Evolutionary conservation across 1,139 yeast species (phyloP), one percentile per base, ranked within the genome.

Genomic region (Kluyveromyces sp.): DNA sequence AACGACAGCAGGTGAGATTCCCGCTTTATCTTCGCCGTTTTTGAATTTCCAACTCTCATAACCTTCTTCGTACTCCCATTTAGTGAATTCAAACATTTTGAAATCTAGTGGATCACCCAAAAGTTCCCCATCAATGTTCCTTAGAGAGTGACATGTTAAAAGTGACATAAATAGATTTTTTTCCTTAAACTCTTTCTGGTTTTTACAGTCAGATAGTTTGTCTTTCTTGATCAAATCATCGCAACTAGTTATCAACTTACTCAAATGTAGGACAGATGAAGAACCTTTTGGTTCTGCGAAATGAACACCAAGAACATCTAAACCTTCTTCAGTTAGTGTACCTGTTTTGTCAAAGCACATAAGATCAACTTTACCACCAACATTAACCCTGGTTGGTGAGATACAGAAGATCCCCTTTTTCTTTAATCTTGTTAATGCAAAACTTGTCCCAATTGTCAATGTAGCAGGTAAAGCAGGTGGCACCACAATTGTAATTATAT

Each of bases 401-500:
- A 89, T 92, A 64, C 98, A 94, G 58, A 81, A 92, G 4, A 94
- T 83, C 41, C 78, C 71, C 51, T 75, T 75, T 49, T 74, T 70
- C 51, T 87, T 80, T 52, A 94, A 71, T 52, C 98, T 73, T 33
- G 79, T 74, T 36, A 94, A 69, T 0, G 98, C 95, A 69, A 94
- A 89, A 51, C 92, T 88, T 0, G 97, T 89, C 32, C 98, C 98
- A 52, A 94, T 92, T 0, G 98, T 89, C 50, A 92, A 71, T 0
- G 98, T 94, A 0, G 98, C 98, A 0, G 99, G 99, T 45, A 92
- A 73, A 0, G 98, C 98, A 0, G 99, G 99, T 2, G 99, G 99
- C 2, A 92, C 96, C 8, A 94, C 98, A 61, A 92, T 89, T 0
- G 99, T 92, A 47, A 92, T 84, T 48, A 92, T 78, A 67, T 92